Conservation (phyloP, 2,329 filamentous ascomycete species). For the Calonectria montana region DNA sequence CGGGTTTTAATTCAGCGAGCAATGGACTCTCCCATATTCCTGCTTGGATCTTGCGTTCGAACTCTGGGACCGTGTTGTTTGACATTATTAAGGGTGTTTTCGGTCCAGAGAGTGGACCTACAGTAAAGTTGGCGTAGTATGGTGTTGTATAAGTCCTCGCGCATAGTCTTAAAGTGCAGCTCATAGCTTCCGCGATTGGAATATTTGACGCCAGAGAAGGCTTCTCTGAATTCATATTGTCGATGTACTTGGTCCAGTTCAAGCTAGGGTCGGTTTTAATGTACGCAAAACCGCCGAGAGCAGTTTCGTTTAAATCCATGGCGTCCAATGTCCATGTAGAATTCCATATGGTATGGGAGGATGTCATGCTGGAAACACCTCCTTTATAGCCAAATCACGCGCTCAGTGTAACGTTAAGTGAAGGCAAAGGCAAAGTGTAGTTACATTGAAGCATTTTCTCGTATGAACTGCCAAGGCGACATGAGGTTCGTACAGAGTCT, state of each 20-base stretch:
- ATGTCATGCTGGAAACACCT: background rate
- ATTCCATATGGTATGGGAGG: background rate
- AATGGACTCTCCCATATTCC: background rate
- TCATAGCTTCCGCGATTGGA: background rate
- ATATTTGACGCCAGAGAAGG: background rate
- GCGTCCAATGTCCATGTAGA: background rate
- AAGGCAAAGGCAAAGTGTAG: conserved; percentile 2
- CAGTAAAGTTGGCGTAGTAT: background rate
- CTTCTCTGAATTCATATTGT: background rate
- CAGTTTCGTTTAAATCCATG: background rate
- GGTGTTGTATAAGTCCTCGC: background rate
- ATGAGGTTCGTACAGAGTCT: background rate
- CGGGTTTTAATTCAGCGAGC: background rate
- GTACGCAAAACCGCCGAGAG: background rate
- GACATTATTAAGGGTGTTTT: background rate
- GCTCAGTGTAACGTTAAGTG: background rate
- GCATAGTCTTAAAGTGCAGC: background rate
- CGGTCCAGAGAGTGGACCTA: background rate
- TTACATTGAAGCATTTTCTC: background rate
- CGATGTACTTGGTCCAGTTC: background rate
- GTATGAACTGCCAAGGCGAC: background rate
- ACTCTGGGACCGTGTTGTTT: background rate
- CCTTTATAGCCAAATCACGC: background rate
- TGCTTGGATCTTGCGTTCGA: background rate
- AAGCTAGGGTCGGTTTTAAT: background rate